These are phyloP conservation scores for Candida qinlingensis DNA, from an alignment of 805 yeast species.

Conservation along the genomic window DNA sequence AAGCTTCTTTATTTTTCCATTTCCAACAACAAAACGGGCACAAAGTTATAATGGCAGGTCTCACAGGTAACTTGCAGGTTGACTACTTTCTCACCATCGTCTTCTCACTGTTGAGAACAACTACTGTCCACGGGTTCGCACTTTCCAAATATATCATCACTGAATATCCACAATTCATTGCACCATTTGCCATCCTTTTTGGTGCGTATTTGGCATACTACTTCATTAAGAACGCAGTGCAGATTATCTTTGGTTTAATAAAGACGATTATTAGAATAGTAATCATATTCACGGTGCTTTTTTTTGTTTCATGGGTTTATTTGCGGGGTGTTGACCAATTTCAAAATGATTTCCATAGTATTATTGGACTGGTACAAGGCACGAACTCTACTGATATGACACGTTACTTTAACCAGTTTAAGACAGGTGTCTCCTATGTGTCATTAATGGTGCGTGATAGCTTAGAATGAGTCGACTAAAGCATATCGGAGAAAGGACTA, in stretches of 20 bases:
- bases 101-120: neutral
- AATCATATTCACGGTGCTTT: conserved; percentile 14
- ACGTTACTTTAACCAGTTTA: neutral
- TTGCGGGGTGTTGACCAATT: conserved; percentile 38
- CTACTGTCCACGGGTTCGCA: conserved; percentile 8
- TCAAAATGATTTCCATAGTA: conserved; percentile 44
- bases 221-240: conserved; percentile 25
- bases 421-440: neutral
- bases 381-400: neutral
- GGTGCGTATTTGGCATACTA: conserved; percentile 24
- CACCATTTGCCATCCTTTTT: conserved; percentile 15
- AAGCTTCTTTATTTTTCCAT: neutral
- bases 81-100: conserved; percentile 18
- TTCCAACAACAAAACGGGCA: no score
- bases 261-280: conserved; percentile 26
- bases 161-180: conserved; percentile 28
- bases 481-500: no score
- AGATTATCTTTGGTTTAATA: conserved; percentile 15
- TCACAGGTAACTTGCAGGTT: conserved; percentile 20
- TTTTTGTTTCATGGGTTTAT: conserved; percentile 25
- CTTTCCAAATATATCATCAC: conserved; percentile 20
- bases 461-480: no score
- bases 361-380: neutral
- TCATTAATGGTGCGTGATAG: neutral
- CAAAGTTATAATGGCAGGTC: neutral